Base-by-base conservation (phyloP, 23 red algal genomes). In the Gracilaria domingensis region DNA sequence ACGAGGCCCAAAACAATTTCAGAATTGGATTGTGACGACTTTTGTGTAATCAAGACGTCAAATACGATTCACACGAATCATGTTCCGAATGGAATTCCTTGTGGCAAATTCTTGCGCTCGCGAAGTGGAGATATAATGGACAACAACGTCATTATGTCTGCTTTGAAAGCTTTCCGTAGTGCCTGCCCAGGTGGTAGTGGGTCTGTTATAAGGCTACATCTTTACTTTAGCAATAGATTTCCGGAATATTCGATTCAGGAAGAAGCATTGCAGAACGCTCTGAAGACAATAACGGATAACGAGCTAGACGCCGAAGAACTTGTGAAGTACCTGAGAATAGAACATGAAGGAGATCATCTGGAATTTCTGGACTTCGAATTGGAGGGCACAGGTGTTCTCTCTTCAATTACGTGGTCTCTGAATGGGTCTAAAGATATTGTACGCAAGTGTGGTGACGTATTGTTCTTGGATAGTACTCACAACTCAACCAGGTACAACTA, bases 401-500 rank as follows among this genome's bases (percentile, higher is more conserved):
- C 37, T 4, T 79, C 36, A 17, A 48, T 79, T 1, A 79, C 75
- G 13, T 79, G 45, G 75, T 7, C 75, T 18, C 32, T 20, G 26
- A 48, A 38, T 20, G 75, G 75, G 20, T 49, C 75, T 24, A 32
- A 32, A 16, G 75, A 47, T 32, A 11, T 79, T 48, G 75, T 79
- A 21, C 45, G 16, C 11, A 6, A 38, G 13, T 79, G 75, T 51
- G 45, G 45, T 20, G 75, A 79, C 24, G 13, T 79, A 1, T 21
- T 79, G 1, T 79, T 48, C 20, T 79, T 39, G 21, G 37, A 79
- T 23, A 47, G 17, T 38, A 79, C 75, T 14, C 75, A 79, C 21
- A 79, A 79, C 45, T 4, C 51, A 1, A 79, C 75, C 11, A 39
- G 13, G 45, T 79, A 79, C 42, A 48, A 38, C 42, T 79, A 79